These are phyloP conservation scores for Ogataea angusta DNA, from an alignment of 805 yeast genomes.

Conservation along the genomic window DNA sequence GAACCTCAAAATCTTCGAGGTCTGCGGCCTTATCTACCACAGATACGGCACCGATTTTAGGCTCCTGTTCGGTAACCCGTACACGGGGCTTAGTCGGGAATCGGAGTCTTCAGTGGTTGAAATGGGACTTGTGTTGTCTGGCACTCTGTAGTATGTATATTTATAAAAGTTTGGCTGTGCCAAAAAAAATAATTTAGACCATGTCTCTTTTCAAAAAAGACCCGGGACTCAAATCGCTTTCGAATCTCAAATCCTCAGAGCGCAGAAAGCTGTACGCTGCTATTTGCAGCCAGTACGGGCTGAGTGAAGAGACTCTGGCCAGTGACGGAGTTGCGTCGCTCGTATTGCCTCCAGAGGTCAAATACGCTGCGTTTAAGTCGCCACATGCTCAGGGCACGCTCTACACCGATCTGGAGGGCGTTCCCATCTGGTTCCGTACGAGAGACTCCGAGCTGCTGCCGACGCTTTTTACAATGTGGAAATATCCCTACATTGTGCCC, in stretches of 20 bases:
- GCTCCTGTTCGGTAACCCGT: conserved; percentile 25
- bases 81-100: conserved; percentile 21
- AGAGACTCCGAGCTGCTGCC: conserved; percentile 61
- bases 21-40: conserved; percentile 32
- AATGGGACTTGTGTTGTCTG: conserved; percentile 27
- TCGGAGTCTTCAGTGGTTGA: conserved; percentile 24
- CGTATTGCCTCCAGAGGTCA: conserved; percentile 51
- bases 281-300: conserved; percentile 40
- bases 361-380: conserved; percentile 62
- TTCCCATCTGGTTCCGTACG: conserved; percentile 71
- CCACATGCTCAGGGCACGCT: conserved; percentile 55
- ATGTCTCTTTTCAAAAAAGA: conserved; percentile 42
- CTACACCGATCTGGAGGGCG: conserved; percentile 58
- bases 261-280: conserved; percentile 50
- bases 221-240: conserved; percentile 62
- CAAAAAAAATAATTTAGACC: not conserved
- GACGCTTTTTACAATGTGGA: conserved; percentile 71
- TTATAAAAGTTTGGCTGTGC: conserved; percentile 8
- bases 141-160: conserved; percentile 10
- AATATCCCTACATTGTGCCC: conserved; percentile 63
- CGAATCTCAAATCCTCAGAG: conserved; percentile 82
- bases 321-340: conserved; percentile 35
- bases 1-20: conserved; percentile 26
- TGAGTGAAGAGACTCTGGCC: conserved; percentile 39
- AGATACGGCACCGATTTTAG: conserved; percentile 14